Conservation (phyloP, 2,329 filamentous ascomycete genomes). For the Alternaria gansuensis region DNA sequence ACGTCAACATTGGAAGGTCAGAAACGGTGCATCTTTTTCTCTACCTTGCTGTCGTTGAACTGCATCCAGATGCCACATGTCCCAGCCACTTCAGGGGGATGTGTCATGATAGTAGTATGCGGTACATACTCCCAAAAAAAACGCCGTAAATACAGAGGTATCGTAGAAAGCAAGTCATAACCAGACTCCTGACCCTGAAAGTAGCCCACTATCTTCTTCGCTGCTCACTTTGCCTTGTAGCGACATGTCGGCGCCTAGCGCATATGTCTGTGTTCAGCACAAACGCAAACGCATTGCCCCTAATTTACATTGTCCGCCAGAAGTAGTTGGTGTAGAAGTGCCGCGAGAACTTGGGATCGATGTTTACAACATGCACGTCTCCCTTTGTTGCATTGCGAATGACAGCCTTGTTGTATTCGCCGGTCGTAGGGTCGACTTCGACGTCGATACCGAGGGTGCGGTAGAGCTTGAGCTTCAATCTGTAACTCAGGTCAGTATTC, state of each 20-base stretch:
- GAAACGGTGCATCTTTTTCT: too few relatives aligned
- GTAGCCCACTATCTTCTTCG: not conserved
- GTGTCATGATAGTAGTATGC: not conserved
- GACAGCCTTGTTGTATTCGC: conserved; percentile 85
- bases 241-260: not conserved
- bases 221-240: not conserved
- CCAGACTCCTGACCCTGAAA: not conserved
- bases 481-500: conserved; percentile 38
- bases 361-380: conserved; percentile 92
- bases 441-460: conserved; percentile 90
- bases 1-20: too few relatives aligned
- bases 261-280: not conserved
- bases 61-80: too few relatives aligned
- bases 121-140: not conserved
- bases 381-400: conserved; percentile 86
- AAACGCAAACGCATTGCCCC: not conserved
- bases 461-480: conserved; percentile 87
- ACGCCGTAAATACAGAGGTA: conserved; percentile 20
- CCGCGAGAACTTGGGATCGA: conserved; percentile 89
- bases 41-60: too few relatives aligned
- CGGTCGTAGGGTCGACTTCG: conserved; percentile 75
- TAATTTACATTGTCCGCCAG: conserved; percentile 78
- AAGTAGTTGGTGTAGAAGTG: conserved; percentile 97
- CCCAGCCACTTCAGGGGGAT: too few relatives aligned
- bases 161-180: conserved; percentile 16